A percentile compares a stretch with the other conserved stretches of the same genome.
phyloP scores from a whole-genome alignment of 1,139 yeast genomes.

The Dujonia santamariae region DNA sequence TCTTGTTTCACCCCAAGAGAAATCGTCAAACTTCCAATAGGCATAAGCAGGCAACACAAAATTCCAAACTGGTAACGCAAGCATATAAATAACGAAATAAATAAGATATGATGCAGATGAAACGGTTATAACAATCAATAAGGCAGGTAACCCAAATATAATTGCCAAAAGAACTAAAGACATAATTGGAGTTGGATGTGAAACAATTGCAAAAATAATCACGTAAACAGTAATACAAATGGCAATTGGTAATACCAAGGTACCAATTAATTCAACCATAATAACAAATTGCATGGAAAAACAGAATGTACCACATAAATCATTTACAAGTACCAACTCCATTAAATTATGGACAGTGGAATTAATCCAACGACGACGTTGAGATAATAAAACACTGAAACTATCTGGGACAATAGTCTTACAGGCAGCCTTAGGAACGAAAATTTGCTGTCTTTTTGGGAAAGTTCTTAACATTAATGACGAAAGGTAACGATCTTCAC shows the following conservation, averaged over 20 bases:
- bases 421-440: conserved; percentile 93
- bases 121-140: conserved; percentile 84
- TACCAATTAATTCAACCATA: conserved; percentile 83
- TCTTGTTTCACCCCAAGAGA: conserved; percentile 98
- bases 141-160: conserved; percentile 88
- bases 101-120: conserved; percentile 70
- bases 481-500: conserved; percentile 89
- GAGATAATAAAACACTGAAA: conserved; percentile 80
- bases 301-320: conserved; percentile 95
- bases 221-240: conserved; percentile 84
- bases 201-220: conserved; percentile 67
- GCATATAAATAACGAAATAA: conserved; percentile 79
- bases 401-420: conserved; percentile 88
- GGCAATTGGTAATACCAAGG: conserved; percentile 90
- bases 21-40: conserved; percentile 96
- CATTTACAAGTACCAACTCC: conserved; percentile 85
- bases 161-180: conserved; percentile 77
- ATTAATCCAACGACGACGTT: conserved; percentile 98
- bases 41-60: conserved; percentile 87
- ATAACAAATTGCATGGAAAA: conserved; percentile 96
- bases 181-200: conserved; percentile 79
- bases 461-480: conserved; percentile 90
- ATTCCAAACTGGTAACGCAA: conserved; percentile 94
- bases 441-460: conserved; percentile 90
- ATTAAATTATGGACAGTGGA: conserved; percentile 93